Evolutionary conservation across 768 basidiomycete genomes (phyloP).

Genomic region (Kwoniella mangroviensis): DNA sequence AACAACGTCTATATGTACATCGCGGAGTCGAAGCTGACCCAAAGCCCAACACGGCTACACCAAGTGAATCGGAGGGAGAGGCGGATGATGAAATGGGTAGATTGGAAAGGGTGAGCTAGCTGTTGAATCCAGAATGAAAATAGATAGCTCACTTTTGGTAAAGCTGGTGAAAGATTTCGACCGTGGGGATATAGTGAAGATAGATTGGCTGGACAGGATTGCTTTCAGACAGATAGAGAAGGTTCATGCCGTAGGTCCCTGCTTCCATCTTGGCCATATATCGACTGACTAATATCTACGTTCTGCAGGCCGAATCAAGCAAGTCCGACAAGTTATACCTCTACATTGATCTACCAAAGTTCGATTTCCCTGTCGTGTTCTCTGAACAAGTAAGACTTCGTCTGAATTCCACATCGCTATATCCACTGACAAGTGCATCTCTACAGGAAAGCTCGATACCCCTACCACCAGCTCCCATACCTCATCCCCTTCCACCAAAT

Average conservation of each 20-base stretch:
- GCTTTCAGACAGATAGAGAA: constrained; percentile 94
- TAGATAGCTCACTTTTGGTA: background rate
- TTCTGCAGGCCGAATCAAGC: constrained; percentile 76
- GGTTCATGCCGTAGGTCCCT: constrained; percentile 75
- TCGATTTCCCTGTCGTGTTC: constrained; percentile 96
- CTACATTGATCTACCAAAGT: constrained; percentile 92
- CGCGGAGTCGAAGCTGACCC: constrained; percentile 83
- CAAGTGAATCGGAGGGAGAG: constrained; percentile 73
- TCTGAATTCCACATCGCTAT: too few species aligned
- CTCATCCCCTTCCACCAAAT: constrained; percentile 38
- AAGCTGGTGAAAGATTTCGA: constrained; percentile 88
- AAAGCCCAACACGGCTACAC: constrained; percentile 76
- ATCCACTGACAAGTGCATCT: background rate
- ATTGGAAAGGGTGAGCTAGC: constrained; percentile 73
- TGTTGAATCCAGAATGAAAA: background rate
- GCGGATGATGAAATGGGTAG: constrained; percentile 91
- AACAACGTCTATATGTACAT: constrained; percentile 87
- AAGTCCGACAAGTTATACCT: constrained; percentile 94
- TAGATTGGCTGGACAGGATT: constrained; percentile 93
- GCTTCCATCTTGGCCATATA: background rate
- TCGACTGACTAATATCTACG: background rate
- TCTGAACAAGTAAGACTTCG: constrained; percentile 73
- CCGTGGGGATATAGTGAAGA: constrained; percentile 86
- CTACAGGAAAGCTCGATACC: constrained; percentile 48
- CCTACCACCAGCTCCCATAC: constrained; percentile 46